Evolutionary conservation across 2,329 filamentous ascomycete species (phyloP).

Genomic region (Aspergillus ochraceoroseus): DNA sequence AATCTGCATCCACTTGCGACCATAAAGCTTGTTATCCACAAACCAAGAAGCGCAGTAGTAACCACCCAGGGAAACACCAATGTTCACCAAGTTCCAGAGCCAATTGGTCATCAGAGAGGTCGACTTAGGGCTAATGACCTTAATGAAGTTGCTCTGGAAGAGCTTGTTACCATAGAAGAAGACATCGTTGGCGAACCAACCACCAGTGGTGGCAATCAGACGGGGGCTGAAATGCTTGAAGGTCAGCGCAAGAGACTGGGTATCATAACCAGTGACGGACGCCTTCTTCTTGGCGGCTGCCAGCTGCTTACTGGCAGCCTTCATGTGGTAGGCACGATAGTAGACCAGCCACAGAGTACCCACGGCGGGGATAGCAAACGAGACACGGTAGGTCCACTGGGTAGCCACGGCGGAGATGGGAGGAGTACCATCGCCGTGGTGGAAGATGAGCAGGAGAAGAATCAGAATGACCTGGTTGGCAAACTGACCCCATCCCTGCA

Average conservation of each 20-base stretch:
- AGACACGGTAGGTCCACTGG: slow-evolving; percentile 88
- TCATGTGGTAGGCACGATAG: slow-evolving; percentile 95
- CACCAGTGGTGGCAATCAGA: slow-evolving; percentile 75
- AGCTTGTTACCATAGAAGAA: slow-evolving; percentile 99
- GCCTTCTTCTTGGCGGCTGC: slow-evolving; percentile 76
- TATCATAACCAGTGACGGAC: slow-evolving; percentile 86
- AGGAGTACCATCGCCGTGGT: slow-evolving; percentile 67
- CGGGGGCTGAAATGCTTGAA: slow-evolving; percentile 81
- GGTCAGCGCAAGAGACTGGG: slow-evolving; percentile 72
- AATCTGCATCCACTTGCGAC: slow-evolving; percentile 94
- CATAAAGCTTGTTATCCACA: slow-evolving; percentile 95
- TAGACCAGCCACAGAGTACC: slow-evolving; percentile 94
- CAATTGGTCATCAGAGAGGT: slow-evolving; percentile 76
- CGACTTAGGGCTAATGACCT: slow-evolving; percentile 65
- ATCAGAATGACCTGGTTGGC: slow-evolving; percentile 90
- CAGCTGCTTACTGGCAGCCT: slow-evolving; percentile 76
- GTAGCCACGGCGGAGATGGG: slow-evolving; percentile 73
- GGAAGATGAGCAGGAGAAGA: slow-evolving; percentile 79
- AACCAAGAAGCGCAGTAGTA: slow-evolving; percentile 87
- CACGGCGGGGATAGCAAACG: slow-evolving; percentile 83
- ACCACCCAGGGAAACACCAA: slow-evolving; percentile 75
- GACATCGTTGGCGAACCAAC: slow-evolving; percentile 95
- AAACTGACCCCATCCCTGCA: slow-evolving; percentile 98
- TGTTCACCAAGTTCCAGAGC: slow-evolving; percentile 90
- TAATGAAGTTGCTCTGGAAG: slow-evolving; percentile 88